Evolutionary conservation across 2,329 filamentous ascomycete species (phyloP), one percentile per base, ranked within the genome.

Genomic region (Aureobasidium sp.): DNA sequence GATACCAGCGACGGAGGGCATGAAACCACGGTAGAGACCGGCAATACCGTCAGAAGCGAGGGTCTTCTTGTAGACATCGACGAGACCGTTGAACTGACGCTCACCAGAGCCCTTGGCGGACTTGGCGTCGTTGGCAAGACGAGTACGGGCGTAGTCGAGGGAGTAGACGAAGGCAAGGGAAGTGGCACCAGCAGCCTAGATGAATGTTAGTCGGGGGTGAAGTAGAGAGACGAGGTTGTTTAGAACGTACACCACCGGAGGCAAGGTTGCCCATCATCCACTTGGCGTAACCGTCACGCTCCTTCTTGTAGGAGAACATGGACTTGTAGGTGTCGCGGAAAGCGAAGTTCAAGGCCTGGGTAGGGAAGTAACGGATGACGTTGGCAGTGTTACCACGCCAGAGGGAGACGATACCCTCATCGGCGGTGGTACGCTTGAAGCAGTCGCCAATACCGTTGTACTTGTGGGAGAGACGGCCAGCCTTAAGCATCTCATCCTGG

Each of bases 251-350:
- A 96, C 94, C 94, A 91, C 94, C 94, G 76, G 94, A 99, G 78
- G 94, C 94, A 83, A 99, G 85, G 91, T 99, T 99, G 87, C 94
- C 94, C 72, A 84, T 86, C 94, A 99, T 97, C 94, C 94, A 99
- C 89, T 92, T 91, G 78, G 82, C 84, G 82, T 99, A 99, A 76
- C 94, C 94, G 80, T 99, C 94, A 82, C 88, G 88, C 68, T 99
- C 94, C 90, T 97, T 97, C 91, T 97, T 99, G 91, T 91, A 99
- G 78, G 91, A 90, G 88, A 99, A 99, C 92, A 99, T 95, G 78
- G 89, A 86, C 91, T 99, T 99, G 91, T 97, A 99, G 88, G 95
- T 97, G 82, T 99, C 94, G 82, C 94, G 94, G 94, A 99, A 99
- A 79, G 94, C 94, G 78, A 99, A 99, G 92, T 99, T 99, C 80